Evolutionary conservation across 2,329 filamentous ascomycete species (phyloP).

Genomic region (Talaromyces sp.): DNA sequence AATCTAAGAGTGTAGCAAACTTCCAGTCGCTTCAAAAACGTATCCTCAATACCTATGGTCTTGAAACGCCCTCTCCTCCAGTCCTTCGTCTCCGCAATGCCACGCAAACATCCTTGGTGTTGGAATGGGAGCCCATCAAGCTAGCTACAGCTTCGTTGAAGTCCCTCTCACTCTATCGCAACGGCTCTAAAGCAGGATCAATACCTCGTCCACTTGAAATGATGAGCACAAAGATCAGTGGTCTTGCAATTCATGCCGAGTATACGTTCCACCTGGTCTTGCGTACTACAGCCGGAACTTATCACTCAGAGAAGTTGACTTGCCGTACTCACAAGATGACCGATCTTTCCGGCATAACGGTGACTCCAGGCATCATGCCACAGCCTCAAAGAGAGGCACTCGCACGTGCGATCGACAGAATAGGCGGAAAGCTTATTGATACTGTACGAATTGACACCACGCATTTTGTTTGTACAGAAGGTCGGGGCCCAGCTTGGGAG

Average conservation of each 20-base stretch:
- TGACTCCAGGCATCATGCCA: conserved; percentile 84
- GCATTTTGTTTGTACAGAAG: conserved; percentile 96
- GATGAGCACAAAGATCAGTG: conserved; percentile 93
- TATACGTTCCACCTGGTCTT: conserved; percentile 93
- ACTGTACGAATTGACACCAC: conserved; percentile 93
- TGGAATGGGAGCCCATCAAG: conserved; percentile 95
- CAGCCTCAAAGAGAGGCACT: conserved; percentile 68
- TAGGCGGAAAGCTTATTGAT: conserved; percentile 89
- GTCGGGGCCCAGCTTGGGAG: conserved; percentile 85
- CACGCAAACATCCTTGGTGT: conserved; percentile 95
- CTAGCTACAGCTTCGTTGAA: conserved; percentile 89
- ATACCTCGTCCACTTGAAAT: conserved; percentile 85
- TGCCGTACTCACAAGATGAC: conserved; percentile 99
- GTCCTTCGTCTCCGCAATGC: conserved; percentile 89
- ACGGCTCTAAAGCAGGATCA: conserved; percentile 92
- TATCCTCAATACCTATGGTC: conserved; percentile 83
- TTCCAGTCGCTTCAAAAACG: conserved; percentile 85
- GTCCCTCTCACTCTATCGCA: conserved; percentile 86
- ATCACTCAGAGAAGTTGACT: conserved; percentile 73
- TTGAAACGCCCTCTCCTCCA: conserved; percentile 70
- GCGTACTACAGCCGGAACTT: conserved; percentile 84
- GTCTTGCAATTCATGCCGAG: conserved; percentile 91
- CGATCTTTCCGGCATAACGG: conserved; percentile 88
- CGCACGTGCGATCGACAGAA: conserved; percentile 71
- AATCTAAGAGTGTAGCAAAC: conserved; percentile 66